Base-by-base conservation (phyloP, 169 alveolate species). In the Perkinsus marinus region DNA sequence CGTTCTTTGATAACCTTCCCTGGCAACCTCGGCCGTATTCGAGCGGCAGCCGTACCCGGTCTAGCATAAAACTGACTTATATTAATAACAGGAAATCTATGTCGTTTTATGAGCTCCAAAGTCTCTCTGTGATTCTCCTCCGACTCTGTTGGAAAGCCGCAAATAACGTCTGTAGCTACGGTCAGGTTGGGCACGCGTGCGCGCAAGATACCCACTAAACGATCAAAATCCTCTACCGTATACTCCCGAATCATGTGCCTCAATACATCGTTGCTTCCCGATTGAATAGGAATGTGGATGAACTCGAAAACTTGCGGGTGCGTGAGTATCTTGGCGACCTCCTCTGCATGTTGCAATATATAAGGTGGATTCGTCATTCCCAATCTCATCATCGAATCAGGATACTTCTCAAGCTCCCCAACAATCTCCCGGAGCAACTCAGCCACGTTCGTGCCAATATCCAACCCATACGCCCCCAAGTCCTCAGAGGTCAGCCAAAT, bases 311-410 rank as follows among this genome's bases (percentile, higher is more conserved):
- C 99, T 91, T 98, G 95, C 39, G 99, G 99, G 93, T 98, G 99
- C 68, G 95, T 95, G 92, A 99, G 93, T 43, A 99, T 95, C 92
- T 97, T 96, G 39, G 97, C 96, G 91, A 98, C 97, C 30, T 96
- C 98, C 90, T 97, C 95, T n/a, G 97, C 94, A 94, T 99, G 99
- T 93, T 97, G 98, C 92, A 98, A 94, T 89, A 99, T 97, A 94
- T 97, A 98, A 0, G 99, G 99, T 9, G 99, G 99, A 93, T 99
- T 99, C 39, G 99, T 98, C 99, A 99, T 99, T n/a, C 99, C 99
- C 37, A 98, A 95, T 92, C 98, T 95, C 46, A 97, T 68, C 98
- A 97, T 96, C 93, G 95, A 96, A 98, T 91, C 95, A 90, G 89
- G 94, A 43, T 92, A 92, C 89, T 93, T 36, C 34, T 93, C 94